Evolutionary conservation across 106 monocot species (phyloP).

Genomic region (Allium fistulosum): DNA sequence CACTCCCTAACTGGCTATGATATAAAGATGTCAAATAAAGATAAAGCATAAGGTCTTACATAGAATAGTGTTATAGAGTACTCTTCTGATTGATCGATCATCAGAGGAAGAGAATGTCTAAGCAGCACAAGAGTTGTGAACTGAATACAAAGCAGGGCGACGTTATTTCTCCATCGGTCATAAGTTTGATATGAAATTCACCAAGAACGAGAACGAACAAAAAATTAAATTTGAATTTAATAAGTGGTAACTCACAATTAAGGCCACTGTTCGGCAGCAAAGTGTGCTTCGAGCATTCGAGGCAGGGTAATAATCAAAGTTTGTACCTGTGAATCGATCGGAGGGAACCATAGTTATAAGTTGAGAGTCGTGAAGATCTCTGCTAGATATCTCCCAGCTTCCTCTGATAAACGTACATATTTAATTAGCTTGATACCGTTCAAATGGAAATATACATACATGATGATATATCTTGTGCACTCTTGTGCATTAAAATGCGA

Average conservation of each 20-base stretch:
- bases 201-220: too few species aligned
- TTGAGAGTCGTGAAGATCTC: conserved; percentile 37
- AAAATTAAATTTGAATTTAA: neutral
- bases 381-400: conserved; percentile 72
- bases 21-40: too few species aligned
- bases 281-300: conserved; percentile 36
- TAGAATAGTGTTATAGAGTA: conserved; percentile 48
- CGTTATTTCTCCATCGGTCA: neutral
- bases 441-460: neutral
- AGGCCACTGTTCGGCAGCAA: conserved; percentile 46
- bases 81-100: conserved; percentile 49
- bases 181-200: neutral
- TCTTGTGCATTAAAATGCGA: neutral
- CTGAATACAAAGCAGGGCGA: conserved; percentile 25
- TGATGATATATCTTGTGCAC: neutral
- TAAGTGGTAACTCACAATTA: conserved; percentile 48
- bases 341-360: conserved; percentile 61
- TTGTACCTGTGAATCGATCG: conserved; percentile 20
- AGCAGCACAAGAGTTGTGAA: conserved; percentile 74
- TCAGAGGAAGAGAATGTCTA: conserved; percentile 64
- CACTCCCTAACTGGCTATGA: too few species aligned
- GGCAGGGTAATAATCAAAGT: conserved; percentile 40
- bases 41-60: conserved; percentile 30
- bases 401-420: neutral
- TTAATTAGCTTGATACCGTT: neutral